These are phyloP conservation scores for Neonectria hederae DNA, from an alignment of 2,329 filamentous ascomycete genomes.

Conservation along the genomic window DNA sequence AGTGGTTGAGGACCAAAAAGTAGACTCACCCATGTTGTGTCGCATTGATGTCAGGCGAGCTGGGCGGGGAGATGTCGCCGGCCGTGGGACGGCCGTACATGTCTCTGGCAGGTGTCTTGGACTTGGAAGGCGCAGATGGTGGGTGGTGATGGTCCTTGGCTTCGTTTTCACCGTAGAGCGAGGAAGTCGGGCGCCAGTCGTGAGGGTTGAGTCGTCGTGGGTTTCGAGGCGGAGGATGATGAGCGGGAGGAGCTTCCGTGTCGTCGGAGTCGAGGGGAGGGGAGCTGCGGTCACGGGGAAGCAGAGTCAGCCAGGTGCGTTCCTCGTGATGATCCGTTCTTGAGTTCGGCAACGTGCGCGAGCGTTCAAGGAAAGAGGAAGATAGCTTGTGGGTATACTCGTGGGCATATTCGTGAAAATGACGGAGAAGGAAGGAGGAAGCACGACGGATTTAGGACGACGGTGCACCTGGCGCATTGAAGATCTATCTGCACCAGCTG, in stretches of 20 bases:
- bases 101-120: constrained; percentile 40
- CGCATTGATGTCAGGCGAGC: constrained; percentile 61
- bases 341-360: not conserved
- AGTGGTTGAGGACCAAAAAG: constrained; percentile 10
- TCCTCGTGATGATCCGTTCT: not conserved
- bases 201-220: constrained; percentile 45
- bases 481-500: not conserved
- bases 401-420: not conserved
- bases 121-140: constrained; percentile 49
- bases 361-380: not conserved
- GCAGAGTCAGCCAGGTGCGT: constrained; percentile 32
- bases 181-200: constrained; percentile 62
- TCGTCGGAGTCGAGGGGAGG: constrained; percentile 37
- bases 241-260: constrained; percentile 40
- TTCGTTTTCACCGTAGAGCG: constrained; percentile 54
- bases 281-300: constrained; percentile 33
- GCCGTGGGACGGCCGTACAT: constrained; percentile 48
- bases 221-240: constrained; percentile 50
- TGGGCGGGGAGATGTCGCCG: constrained; percentile 65
- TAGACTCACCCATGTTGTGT: constrained; percentile 54
- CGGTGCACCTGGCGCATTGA: constrained; percentile 14
- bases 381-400: not conserved
- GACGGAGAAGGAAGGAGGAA: constrained; percentile 7
- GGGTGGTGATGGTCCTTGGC: constrained; percentile 12
- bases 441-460: constrained; percentile 17